phyloP scores from a whole-genome alignment of 768 basidiomycete species.

The Russula virescens region DNA sequence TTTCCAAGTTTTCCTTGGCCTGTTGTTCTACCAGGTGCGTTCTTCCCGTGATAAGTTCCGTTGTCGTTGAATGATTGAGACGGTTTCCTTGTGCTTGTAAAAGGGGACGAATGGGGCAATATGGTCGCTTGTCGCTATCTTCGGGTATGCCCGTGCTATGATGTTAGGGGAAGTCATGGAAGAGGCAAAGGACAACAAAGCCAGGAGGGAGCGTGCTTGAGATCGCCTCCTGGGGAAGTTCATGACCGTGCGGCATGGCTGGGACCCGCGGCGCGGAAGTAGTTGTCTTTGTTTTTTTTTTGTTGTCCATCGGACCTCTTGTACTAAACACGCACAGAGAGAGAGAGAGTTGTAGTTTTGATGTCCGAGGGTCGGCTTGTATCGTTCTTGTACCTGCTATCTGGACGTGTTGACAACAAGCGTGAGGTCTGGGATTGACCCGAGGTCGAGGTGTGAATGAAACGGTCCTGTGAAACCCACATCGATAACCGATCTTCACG shows the following conservation, averaged over 20 bases:
- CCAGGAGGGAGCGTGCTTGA: slow-evolving; percentile 51
- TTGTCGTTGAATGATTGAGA: background rate
- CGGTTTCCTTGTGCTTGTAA: slow-evolving; percentile 28
- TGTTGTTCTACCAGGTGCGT: slow-evolving; percentile 73
- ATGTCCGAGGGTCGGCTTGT: background rate
- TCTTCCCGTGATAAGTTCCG: background rate
- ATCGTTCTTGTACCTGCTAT: background rate
- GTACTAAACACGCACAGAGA: background rate
- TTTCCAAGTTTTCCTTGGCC: slow-evolving; percentile 54
- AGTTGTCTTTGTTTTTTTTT: background rate
- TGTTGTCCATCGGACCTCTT: background rate
- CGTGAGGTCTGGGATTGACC: no score
- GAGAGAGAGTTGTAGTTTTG: background rate
- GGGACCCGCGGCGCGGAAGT: slow-evolving; percentile 12
- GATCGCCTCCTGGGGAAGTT: slow-evolving; percentile 20
- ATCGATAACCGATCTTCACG: no score
- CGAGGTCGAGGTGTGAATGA: no score
- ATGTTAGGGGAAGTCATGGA: slow-evolving; percentile 63
- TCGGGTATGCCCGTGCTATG: slow-evolving; percentile 63
- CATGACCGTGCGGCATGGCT: slow-evolving; percentile 3
- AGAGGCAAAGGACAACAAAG: slow-evolving; percentile 58
- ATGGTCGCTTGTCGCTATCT: slow-evolving; percentile 68
- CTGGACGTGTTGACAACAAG: background rate
- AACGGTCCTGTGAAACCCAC: no score
- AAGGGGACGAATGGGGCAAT: slow-evolving; percentile 77